phyloP scores from a whole-genome alignment of 768 basidiomycete genomes.

The Pluteus cervinus region DNA sequence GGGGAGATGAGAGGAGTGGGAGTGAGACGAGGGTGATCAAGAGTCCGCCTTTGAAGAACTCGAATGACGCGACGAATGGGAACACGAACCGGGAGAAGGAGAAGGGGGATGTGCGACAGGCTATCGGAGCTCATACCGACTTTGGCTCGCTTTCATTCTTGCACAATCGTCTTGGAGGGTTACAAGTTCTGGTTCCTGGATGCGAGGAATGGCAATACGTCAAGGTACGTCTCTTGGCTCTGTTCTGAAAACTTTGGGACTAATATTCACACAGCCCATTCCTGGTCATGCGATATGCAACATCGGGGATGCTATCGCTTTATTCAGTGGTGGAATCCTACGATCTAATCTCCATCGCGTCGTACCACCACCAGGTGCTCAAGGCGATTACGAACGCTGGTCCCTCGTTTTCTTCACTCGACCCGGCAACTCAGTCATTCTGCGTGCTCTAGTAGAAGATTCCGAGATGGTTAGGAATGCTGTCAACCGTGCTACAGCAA shows the following conservation, averaged over 20 bases:
- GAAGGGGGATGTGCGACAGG: no score
- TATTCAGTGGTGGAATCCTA: constrained; percentile 61
- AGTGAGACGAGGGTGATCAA: constrained; percentile 53
- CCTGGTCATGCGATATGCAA: constrained; percentile 57
- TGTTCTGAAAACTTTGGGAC: neutral
- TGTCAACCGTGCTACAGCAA: no score
- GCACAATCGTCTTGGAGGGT: constrained; percentile 63
- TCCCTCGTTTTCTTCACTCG: constrained; percentile 60
- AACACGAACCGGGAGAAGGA: no score
- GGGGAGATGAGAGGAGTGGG: constrained; percentile 39
- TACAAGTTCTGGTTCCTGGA: constrained; percentile 63
- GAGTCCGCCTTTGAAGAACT: constrained; percentile 34
- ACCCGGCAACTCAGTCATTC: constrained; percentile 39
- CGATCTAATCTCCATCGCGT: constrained; percentile 62
- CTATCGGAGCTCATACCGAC: constrained; percentile 65
- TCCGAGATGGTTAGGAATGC: constrained; percentile 42
- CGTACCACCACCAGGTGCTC: constrained; percentile 48
- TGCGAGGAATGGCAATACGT: constrained; percentile 62
- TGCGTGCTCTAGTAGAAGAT: constrained; percentile 38
- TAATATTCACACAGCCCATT: constrained; percentile 32
- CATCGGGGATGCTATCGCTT: constrained; percentile 52
- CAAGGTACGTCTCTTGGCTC: constrained; percentile 34
- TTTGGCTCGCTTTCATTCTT: constrained; percentile 72
- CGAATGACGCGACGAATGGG: no score
- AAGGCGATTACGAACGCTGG: constrained; percentile 43